phyloP scores from a whole-genome alignment of 2,329 filamentous ascomycete genomes.

The Fusarium sp. region DNA sequence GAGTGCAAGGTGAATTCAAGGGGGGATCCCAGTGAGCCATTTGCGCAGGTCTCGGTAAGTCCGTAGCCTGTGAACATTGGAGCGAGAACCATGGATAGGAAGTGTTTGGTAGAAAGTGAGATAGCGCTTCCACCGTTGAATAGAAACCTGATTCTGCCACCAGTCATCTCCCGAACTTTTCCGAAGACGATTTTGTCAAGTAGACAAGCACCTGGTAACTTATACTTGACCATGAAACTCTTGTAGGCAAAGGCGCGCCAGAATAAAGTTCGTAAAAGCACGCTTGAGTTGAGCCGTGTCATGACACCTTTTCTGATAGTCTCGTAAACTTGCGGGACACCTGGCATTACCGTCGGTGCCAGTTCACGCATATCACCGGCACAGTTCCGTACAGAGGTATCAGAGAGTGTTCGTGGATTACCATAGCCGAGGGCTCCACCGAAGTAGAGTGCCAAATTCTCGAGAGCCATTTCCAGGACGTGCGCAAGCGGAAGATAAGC shows the following conservation, averaged over 20 bases:
- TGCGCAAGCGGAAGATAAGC: slow-evolving; percentile 95
- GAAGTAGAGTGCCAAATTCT: slow-evolving; percentile 88
- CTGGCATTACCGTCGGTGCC: slow-evolving; percentile 87
- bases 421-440: slow-evolving; percentile 94
- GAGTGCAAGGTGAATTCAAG: slow-evolving; percentile 82
- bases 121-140: slow-evolving; percentile 97
- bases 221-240: slow-evolving; percentile 65
- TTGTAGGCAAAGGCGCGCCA: slow-evolving; percentile 73
- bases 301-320: slow-evolving; percentile 95
- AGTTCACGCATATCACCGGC: slow-evolving; percentile 93
- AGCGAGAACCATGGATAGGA: slow-evolving; percentile 90
- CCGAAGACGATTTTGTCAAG: slow-evolving; percentile 88
- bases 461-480: slow-evolving; percentile 94
- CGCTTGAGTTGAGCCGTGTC: slow-evolving; percentile 77
- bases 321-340: slow-evolving; percentile 97
- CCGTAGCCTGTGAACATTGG: slow-evolving; percentile 97
- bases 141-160: slow-evolving; percentile 85
- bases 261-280: slow-evolving; percentile 81
- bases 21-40: slow-evolving; percentile 82
- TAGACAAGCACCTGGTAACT: slow-evolving; percentile 75
- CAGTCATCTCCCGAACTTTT: slow-evolving; percentile 89
- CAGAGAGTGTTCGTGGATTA: slow-evolving; percentile 86
- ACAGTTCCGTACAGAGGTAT: slow-evolving; percentile 87
- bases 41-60: slow-evolving; percentile 89
- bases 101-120: slow-evolving; percentile 85